Evolutionary conservation across 768 basidiomycete genomes (phyloP).

Genomic region (Russula brevipes): DNA sequence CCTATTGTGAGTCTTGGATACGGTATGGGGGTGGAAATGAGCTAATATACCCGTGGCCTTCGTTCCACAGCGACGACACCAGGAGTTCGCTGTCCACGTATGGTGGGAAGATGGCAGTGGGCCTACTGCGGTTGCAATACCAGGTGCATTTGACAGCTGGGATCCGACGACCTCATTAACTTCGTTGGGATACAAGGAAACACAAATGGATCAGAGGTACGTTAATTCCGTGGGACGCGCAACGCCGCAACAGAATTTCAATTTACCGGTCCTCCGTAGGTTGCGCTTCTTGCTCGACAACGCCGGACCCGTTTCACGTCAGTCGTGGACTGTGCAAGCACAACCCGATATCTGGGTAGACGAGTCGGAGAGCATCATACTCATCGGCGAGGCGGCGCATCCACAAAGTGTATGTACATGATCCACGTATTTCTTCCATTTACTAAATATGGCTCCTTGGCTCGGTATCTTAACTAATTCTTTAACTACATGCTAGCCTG

Average conservation of each 20-base stretch:
- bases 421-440: neutral
- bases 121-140: neutral
- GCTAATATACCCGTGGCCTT: neutral
- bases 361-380: conserved; percentile 31
- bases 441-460: neutral
- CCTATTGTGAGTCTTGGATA: conserved; percentile 15
- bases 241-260: neutral
- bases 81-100: conserved; percentile 16
- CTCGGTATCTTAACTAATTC: neutral
- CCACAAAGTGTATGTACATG: conserved; percentile 29
- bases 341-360: conserved; percentile 39
- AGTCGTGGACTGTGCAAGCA: conserved; percentile 36
- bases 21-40: neutral
- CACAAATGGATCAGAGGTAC: conserved; percentile 18
- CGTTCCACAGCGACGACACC: conserved; percentile 12
- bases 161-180: conserved; percentile 10
- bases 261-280: neutral
- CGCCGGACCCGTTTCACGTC: conserved; percentile 9
- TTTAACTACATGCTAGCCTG: conserved; percentile 29
- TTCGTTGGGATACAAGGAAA: conserved; percentile 14
- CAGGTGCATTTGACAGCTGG: conserved; percentile 4
- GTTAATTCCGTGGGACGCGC: neutral
- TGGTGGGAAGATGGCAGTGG: conserved; percentile 16
- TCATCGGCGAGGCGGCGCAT: conserved; percentile 38
- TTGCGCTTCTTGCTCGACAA: conserved; percentile 20